These are phyloP conservation scores for Aspergillus caelatus DNA, from an alignment of 2,329 filamentous ascomycete species.

Conservation along the genomic window DNA sequence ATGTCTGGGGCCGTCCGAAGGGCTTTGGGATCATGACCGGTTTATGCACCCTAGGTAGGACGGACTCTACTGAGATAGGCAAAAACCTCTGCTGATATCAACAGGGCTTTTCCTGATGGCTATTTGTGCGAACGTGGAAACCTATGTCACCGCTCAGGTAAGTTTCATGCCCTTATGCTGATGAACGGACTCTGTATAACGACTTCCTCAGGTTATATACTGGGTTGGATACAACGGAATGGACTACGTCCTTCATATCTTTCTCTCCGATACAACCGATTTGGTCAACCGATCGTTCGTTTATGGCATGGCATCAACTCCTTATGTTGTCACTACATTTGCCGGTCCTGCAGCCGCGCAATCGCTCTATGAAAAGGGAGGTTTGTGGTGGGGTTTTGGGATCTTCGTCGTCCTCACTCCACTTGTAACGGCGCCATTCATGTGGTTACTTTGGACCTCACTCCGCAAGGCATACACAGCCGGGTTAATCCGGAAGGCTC, in stretches of 20 bases:
- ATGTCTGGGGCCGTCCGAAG: slow-evolving; percentile 64
- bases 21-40: slow-evolving; percentile 43
- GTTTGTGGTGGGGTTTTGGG: slow-evolving; percentile 67
- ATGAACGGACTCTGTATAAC: neutral
- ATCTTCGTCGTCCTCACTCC: slow-evolving; percentile 59
- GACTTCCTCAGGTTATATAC: slow-evolving; percentile 37
- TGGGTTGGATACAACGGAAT: slow-evolving; percentile 59
- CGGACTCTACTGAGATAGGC: neutral
- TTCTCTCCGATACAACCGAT: slow-evolving; percentile 64
- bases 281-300: slow-evolving; percentile 63
- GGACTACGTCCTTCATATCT: slow-evolving; percentile 58
- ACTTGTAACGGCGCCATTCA: neutral
- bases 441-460: neutral
- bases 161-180: slow-evolving; percentile 20
- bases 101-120: slow-evolving; percentile 64
- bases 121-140: slow-evolving; percentile 60
- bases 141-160: slow-evolving; percentile 64
- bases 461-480: neutral
- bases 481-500: neutral
- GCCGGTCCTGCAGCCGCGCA: slow-evolving; percentile 53
- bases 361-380: slow-evolving; percentile 52
- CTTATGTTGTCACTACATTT: slow-evolving; percentile 61
- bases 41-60: slow-evolving; percentile 6
- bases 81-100: neutral
- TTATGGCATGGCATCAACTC: slow-evolving; percentile 60